Conservation (phyloP, 192 early-diverging fungal species). For the Chytriomyces sp. region DNA sequence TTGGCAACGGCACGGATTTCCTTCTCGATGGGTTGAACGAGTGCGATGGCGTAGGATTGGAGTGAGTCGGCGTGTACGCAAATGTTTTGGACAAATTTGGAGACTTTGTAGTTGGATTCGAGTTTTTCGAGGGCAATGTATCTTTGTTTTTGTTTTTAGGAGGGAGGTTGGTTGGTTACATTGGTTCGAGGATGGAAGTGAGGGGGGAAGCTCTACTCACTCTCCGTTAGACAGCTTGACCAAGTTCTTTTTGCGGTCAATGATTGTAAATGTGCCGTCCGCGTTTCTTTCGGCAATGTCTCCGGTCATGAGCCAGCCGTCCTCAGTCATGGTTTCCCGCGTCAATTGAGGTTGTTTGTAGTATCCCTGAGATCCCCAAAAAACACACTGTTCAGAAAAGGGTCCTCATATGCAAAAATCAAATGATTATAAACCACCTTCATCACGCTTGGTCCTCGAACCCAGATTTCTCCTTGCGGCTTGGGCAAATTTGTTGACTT, state of each 20-base stretch:
- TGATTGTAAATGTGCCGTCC: slow-evolving; percentile 73
- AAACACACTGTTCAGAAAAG: no score
- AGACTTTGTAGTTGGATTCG: slow-evolving; percentile 85
- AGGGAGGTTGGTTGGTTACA: slow-evolving; percentile 85
- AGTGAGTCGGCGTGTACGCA: slow-evolving; percentile 69
- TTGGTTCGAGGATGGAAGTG: slow-evolving; percentile 84
- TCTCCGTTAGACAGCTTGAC: slow-evolving; percentile 34
- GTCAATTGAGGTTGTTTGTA: slow-evolving; percentile 74
- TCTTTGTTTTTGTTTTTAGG: slow-evolving; percentile 72
- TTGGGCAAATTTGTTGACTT: slow-evolving; percentile 23
- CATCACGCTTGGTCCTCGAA: slow-evolving; percentile 80
- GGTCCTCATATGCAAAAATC: background rate
- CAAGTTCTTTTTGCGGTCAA: slow-evolving; percentile 87
- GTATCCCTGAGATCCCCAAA: slow-evolving; percentile 60
- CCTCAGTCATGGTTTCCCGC: slow-evolving; percentile 66
- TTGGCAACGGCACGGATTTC: slow-evolving; percentile 41
- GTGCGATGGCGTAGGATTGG: slow-evolving; percentile 73
- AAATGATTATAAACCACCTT: slow-evolving; percentile 75
- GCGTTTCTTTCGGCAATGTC: slow-evolving; percentile 80
- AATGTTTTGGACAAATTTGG: slow-evolving; percentile 72
- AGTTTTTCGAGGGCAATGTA: slow-evolving; percentile 92
- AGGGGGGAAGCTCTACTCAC: slow-evolving; percentile 56
- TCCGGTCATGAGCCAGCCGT: slow-evolving; percentile 88
- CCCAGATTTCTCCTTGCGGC: slow-evolving; percentile 78
- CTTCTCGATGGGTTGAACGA: slow-evolving; percentile 72